Conservation (phyloP, 208 protist species). For the Leishmania gerbilli region DNA sequence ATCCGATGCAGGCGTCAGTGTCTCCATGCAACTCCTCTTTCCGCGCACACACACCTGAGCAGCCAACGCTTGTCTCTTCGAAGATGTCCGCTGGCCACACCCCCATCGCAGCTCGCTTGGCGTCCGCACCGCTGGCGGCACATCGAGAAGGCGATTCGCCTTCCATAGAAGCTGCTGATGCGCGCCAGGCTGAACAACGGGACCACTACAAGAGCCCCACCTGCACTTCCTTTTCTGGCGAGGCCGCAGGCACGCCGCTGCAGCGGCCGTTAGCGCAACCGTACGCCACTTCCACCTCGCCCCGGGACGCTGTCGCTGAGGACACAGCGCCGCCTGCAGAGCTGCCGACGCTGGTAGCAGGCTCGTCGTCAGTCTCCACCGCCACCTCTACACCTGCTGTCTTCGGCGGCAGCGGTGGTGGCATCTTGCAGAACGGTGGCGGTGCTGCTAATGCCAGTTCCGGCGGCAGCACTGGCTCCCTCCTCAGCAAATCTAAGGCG, state of each 20-base stretch:
- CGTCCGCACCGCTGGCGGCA: not conserved
- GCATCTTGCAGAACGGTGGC: not conserved
- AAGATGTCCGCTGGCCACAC: not conserved
- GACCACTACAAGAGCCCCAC: not conserved
- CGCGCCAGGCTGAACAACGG: not conserved
- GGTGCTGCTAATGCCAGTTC: not conserved
- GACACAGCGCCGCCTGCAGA: not conserved
- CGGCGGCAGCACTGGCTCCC: not conserved
- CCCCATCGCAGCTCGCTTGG: not conserved
- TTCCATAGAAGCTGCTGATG: not conserved
- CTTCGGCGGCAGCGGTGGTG: not conserved
- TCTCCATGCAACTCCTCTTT: not conserved
- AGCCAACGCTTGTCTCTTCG: not conserved
- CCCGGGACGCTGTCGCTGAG: not conserved
- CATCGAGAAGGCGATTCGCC: not conserved
- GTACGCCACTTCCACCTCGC: not conserved
- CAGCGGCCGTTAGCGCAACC: slow-evolving; percentile 18
- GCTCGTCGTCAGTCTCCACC: not conserved
- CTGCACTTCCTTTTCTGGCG: slow-evolving; percentile 6
- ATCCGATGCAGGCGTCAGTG: not conserved
- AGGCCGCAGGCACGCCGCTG: slow-evolving; percentile 3
- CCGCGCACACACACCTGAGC: not conserved
- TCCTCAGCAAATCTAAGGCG: slow-evolving; percentile 2
- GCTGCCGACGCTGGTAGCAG: not conserved
- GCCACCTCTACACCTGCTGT: not conserved